These are phyloP conservation scores for Obba rivulosa DNA, from an alignment of 768 basidiomycete species.

Conservation along the genomic window DNA sequence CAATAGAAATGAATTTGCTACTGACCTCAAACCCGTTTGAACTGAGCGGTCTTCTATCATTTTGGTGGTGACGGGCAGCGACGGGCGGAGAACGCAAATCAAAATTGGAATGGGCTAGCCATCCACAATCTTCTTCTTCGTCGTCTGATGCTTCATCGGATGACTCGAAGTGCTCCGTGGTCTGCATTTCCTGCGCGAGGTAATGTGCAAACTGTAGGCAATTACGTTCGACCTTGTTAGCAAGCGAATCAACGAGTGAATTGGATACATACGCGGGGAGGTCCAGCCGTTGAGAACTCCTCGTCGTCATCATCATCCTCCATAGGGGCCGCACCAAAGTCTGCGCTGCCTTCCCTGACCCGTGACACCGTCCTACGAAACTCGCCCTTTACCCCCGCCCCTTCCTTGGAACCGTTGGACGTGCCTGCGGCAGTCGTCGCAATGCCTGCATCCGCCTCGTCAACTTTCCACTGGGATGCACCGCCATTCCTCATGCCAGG, in stretches of 20 bases:
- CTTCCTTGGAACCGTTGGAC: slow-evolving; percentile 9
- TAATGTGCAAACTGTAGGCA: slow-evolving; percentile 69
- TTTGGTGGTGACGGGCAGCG: slow-evolving; percentile 18
- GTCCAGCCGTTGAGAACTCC: slow-evolving; percentile 36
- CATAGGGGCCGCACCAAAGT: slow-evolving; percentile 53
- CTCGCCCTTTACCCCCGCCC: slow-evolving; percentile 42
- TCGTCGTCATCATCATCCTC: slow-evolving; percentile 36
- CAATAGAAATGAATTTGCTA: background rate
- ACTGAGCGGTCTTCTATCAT: slow-evolving; percentile 26
- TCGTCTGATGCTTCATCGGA: slow-evolving; percentile 49
- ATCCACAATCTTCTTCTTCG: slow-evolving; percentile 71
- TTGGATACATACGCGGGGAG: slow-evolving; percentile 35
- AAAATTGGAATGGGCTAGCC: slow-evolving; percentile 77
- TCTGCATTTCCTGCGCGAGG: slow-evolving; percentile 67
- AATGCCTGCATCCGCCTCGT: slow-evolving; percentile 39
- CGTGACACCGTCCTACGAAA: slow-evolving; percentile 48
- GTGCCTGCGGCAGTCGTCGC: slow-evolving; percentile 11
- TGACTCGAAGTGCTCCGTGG: slow-evolving; percentile 52
- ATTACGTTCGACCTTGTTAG: background rate
- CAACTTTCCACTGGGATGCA: slow-evolving; percentile 66
- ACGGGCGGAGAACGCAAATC: slow-evolving; percentile 28
- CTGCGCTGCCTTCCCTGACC: slow-evolving; percentile 49
- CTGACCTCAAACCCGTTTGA: slow-evolving; percentile 26
- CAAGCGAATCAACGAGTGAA: background rate
- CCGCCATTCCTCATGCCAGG: slow-evolving; percentile 54